Evolutionary conservation across 2,329 filamentous ascomycete species (phyloP).

Genomic region (Onygena corvina): DNA sequence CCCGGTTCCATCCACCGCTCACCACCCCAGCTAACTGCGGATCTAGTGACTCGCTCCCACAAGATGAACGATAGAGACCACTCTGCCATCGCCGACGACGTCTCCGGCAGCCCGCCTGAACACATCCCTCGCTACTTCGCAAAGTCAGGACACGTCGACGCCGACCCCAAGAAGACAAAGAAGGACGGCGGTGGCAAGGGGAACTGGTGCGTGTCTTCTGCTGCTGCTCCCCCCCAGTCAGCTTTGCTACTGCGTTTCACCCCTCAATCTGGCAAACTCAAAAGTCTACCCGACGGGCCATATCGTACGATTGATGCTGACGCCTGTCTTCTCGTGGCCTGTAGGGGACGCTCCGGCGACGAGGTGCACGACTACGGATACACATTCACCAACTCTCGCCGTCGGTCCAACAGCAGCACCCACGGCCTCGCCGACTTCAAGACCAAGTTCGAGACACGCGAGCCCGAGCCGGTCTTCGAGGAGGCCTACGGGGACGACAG

Average conservation of each 20-base stretch:
- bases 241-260: not conserved
- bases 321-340: not conserved
- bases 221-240: not conserved
- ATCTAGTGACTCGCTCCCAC: conserved; percentile 87
- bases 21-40: not conserved
- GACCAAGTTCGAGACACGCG: conserved; percentile 91
- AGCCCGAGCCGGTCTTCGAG: conserved; percentile 84
- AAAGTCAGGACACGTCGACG: conserved; percentile 68
- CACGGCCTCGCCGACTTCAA: conserved; percentile 68
- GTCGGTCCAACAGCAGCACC: conserved; percentile 81
- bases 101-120: conserved; percentile 53
- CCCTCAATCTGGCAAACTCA: not conserved
- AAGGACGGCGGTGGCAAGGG: conserved; percentile 88
- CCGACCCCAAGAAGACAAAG: conserved; percentile 87
- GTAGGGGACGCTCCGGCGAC: conserved; percentile 69
- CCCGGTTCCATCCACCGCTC: not conserved
- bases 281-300: not conserved
- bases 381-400: conserved; percentile 72
- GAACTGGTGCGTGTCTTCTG: conserved; percentile 61
- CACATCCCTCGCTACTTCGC: conserved; percentile 84
- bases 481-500: conserved; percentile 24
- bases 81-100: conserved; percentile 61
- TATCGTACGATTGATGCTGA: conserved; percentile 5
- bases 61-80: conserved; percentile 93
- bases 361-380: conserved; percentile 77